Percentiles rank a stretch among this genome's conserved stretches.
phyloP scores from a whole-genome alignment of 805 yeast genomes.

The Dipodascus albidus region DNA sequence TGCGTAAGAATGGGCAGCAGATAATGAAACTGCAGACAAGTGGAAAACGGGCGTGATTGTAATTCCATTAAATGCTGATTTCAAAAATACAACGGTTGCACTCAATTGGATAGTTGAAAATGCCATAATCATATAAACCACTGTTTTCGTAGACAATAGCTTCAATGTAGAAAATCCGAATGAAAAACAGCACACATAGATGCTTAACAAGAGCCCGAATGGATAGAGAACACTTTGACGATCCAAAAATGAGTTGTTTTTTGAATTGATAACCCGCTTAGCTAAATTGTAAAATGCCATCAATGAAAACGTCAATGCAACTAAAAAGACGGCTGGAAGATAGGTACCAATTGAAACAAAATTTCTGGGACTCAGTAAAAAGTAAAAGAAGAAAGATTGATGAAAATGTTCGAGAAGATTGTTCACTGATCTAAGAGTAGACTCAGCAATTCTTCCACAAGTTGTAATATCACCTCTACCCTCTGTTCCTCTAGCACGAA shows the following conservation, averaged over 20 bases:
- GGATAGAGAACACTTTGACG: not conserved
- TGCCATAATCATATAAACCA: constrained; percentile 12
- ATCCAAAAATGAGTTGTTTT: constrained; percentile 10
- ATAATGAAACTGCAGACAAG: not conserved
- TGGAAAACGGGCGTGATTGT: not conserved
- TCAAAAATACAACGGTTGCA: not conserved
- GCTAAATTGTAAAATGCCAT: constrained; percentile 40
- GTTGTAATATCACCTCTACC: constrained; percentile 76
- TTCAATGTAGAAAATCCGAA: constrained; percentile 8
- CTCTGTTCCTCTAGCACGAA: constrained; percentile 50
- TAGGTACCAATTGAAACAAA: constrained; percentile 94
- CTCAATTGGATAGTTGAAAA: not conserved
- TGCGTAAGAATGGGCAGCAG: constrained; percentile 31
- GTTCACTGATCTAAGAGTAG: constrained; percentile 77
- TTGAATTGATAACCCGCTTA: constrained; percentile 12
- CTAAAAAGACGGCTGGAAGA: constrained; percentile 69
- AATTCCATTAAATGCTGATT: not conserved
- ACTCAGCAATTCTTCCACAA: constrained; percentile 83
- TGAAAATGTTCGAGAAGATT: constrained; percentile 91
- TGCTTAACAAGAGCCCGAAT: constrained; percentile 16
- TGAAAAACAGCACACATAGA: constrained; percentile 4
- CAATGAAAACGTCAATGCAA: constrained; percentile 58
- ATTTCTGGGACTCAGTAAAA: constrained; percentile 60
- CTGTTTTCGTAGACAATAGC: constrained; percentile 7
- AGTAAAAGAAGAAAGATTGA: constrained; percentile 90